Conservation (phyloP, 176 grass and related monocot genomes). For the Oryza punctata region DNA sequence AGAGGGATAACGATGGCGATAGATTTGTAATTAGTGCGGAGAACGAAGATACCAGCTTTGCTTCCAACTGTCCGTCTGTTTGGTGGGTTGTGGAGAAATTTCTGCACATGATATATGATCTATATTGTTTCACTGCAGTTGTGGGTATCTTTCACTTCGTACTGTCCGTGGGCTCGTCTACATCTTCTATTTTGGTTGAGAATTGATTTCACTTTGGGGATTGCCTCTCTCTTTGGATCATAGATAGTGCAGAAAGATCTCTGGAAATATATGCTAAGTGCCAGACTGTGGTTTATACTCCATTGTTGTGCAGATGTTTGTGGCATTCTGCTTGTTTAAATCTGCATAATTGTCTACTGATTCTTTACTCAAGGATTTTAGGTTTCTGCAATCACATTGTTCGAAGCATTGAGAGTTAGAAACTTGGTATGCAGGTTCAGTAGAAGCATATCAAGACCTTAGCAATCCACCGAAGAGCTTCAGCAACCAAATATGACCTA, state of each 20-base stretch:
- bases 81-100: not conserved
- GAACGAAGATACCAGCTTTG: not conserved
- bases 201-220: not conserved
- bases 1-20: not conserved
- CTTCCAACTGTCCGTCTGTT: not conserved
- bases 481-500: not conserved
- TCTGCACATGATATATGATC: not conserved
- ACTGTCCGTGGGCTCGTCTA: not conserved
- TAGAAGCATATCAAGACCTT: not conserved
- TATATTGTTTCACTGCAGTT: not conserved
- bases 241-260: not conserved
- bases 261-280: constrained; percentile 5
- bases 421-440: not conserved
- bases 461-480: not conserved
- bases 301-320: not conserved
- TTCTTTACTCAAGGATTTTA: not conserved
- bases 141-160: not conserved
- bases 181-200: not conserved
- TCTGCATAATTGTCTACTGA: not conserved
- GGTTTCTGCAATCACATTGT: not conserved
- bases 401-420: not conserved
- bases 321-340: not conserved
- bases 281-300: not conserved
- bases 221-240: not conserved
- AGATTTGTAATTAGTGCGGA: not conserved